Conservation (phyloP, 345 rosid genomes). For the Aquilaria yunnanensis region DNA sequence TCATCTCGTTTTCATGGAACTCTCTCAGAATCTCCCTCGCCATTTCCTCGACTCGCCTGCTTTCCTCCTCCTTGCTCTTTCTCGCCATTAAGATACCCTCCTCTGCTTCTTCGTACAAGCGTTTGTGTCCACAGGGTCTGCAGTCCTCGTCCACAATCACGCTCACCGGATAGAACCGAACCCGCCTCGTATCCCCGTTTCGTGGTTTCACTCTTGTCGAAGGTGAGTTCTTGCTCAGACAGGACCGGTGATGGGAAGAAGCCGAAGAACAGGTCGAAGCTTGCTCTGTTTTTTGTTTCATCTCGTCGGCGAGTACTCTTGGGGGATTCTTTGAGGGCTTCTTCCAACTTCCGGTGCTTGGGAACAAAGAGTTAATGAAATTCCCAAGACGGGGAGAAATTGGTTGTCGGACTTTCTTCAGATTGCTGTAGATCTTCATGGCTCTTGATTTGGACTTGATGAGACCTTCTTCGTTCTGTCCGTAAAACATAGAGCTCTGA, state of each 20-base stretch:
- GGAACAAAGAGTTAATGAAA: conserved; percentile 71
- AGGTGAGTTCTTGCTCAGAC: conserved; percentile 60
- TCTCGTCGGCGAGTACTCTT: conserved; percentile 21
- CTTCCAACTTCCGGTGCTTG: conserved; percentile 30
- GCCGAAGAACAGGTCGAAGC: conserved; percentile 67
- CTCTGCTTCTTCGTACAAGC: conserved; percentile 20
- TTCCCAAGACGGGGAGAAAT: conserved; percentile 72
- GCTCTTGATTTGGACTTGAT: conserved; percentile 55
- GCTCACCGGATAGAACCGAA: conserved; percentile 65
- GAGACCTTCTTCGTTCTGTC: conserved; percentile 40
- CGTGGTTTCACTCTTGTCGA: conserved; percentile 42
- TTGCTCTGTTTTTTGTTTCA: conserved; percentile 34
- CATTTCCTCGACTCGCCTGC: conserved; percentile 34
- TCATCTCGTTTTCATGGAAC: conserved; percentile 26
- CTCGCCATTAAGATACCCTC: conserved; percentile 31
- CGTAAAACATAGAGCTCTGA: conserved; percentile 36
- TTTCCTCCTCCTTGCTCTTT: conserved; percentile 22
- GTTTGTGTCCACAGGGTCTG: conserved; percentile 45
- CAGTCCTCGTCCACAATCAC: conserved; percentile 55
- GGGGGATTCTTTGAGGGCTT: conserved; percentile 38
- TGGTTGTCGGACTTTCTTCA: conserved; percentile 66
- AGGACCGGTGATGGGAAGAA: conserved; percentile 80
- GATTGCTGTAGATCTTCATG: conserved; percentile 43
- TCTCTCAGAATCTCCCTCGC: conserved; percentile 41
- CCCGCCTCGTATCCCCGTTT: conserved; percentile 53